Percentiles rank a stretch among this genome's conserved stretches.
These are phyloP conservation scores for Aspergillus quadrilineatus DNA, from an alignment of 2,329 filamentous ascomycete species.

Conservation along the genomic window DNA sequence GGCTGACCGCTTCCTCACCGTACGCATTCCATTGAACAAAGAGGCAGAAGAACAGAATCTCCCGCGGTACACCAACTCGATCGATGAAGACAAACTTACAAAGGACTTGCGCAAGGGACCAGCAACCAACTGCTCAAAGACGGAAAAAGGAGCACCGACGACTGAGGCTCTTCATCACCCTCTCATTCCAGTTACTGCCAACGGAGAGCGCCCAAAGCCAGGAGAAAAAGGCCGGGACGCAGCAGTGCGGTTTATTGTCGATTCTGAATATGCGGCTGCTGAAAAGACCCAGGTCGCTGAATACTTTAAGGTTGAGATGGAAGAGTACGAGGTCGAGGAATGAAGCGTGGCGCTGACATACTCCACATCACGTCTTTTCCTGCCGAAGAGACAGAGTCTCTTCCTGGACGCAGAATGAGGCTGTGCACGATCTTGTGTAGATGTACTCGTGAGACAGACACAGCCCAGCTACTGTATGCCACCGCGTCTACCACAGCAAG, in stretches of 20 bases:
- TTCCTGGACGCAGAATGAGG: too few relatives aligned
- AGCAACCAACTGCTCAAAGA: constrained; percentile 23
- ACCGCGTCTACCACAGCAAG: too few relatives aligned
- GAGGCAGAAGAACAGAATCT: constrained; percentile 65
- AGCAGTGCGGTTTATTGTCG: constrained; percentile 86
- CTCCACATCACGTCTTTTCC: not conserved
- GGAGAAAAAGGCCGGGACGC: constrained; percentile 59
- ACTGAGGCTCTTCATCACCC: constrained; percentile 29
- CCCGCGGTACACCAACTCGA: constrained; percentile 63
- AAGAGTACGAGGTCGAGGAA: constrained; percentile 56
- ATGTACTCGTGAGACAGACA: too few relatives aligned
- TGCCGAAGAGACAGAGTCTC: not conserved
- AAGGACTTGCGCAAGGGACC: constrained; percentile 2
- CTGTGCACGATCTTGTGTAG: too few relatives aligned
- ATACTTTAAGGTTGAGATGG: constrained; percentile 73
- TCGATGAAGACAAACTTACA: constrained; percentile 29
- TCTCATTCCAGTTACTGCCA: constrained; percentile 48
- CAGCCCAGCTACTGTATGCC: too few relatives aligned
- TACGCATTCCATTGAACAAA: constrained; percentile 83
- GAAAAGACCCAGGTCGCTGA: constrained; percentile 68
- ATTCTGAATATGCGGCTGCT: constrained; percentile 68
- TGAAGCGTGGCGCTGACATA: constrained; percentile 15
- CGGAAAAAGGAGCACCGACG: constrained; percentile 15
- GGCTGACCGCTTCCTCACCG: constrained; percentile 75
- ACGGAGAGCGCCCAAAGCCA: constrained; percentile 43